Evolutionary conservation across 306 rosid genomes (phyloP).

Genomic region (Vigna reflexopilosa): DNA sequence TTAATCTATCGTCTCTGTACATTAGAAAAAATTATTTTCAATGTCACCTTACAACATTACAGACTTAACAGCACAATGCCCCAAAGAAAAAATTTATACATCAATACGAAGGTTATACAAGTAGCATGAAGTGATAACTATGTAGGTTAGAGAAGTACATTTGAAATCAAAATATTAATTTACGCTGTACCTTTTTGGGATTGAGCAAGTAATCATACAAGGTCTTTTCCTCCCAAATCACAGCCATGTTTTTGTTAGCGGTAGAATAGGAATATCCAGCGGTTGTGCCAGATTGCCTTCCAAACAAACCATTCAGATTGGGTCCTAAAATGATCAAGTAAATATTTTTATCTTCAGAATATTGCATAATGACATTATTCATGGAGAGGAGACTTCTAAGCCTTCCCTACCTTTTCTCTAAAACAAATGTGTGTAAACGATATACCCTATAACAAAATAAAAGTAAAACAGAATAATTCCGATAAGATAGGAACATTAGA

Average conservation of each 20-base stretch:
- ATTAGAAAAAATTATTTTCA: background rate
- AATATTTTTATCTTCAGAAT: background rate
- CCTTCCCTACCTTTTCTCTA: background rate
- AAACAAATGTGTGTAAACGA: background rate
- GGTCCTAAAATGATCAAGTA: slow-evolving; percentile 61
- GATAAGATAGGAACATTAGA: background rate
- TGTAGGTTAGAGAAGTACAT: background rate
- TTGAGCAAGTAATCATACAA: slow-evolving; percentile 90
- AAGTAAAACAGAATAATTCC: background rate
- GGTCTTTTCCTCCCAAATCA: slow-evolving; percentile 87
- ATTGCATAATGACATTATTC: background rate
- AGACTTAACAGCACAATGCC: slow-evolving; percentile 16
- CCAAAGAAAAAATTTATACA: background rate
- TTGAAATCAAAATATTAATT: slow-evolving; percentile 1
- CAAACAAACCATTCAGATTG: slow-evolving; percentile 87
- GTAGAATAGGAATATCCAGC: slow-evolving; percentile 87
- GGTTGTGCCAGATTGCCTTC: slow-evolving; percentile 94
- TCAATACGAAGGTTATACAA: background rate
- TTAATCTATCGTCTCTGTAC: background rate
- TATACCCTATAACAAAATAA: background rate
- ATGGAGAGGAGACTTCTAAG: background rate
- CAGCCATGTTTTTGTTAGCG: slow-evolving; percentile 95
- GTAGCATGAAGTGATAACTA: background rate
- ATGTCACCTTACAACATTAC: background rate
- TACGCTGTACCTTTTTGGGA: slow-evolving; percentile 74